Evolutionary conservation across 2,329 filamentous ascomycete species (phyloP).

Genomic region (Eutypa lata): DNA sequence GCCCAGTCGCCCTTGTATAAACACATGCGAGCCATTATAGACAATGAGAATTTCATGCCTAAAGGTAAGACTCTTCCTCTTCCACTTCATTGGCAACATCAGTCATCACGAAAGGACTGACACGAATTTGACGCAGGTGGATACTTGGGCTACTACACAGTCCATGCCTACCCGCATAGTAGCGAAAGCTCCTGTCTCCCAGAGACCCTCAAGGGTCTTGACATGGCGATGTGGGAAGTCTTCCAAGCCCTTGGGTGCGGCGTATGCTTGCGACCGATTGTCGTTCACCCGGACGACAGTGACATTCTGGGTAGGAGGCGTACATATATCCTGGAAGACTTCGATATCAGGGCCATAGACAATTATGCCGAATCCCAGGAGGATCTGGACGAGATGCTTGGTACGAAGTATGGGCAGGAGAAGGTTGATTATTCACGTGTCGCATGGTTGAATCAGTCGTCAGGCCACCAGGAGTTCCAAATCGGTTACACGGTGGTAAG

Average conservation of each 20-base stretch:
- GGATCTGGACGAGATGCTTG: neutral
- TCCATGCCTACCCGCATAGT: neutral
- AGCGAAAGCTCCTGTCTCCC: neutral
- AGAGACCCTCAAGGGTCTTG: constrained; percentile 4
- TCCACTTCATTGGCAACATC: too few relatives aligned
- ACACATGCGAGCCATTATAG: neutral
- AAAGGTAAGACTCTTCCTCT: neutral
- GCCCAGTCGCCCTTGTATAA: constrained; percentile 3
- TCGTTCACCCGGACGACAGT: neutral
- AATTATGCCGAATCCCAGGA: neutral
- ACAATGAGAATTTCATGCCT: neutral
- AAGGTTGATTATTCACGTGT: neutral
- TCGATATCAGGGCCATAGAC: neutral
- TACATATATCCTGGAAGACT: neutral
- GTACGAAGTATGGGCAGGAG: neutral
- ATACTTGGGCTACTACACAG: neutral
- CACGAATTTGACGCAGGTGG: neutral
- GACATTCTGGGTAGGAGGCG: neutral
- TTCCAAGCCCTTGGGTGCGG: constrained; percentile 1
- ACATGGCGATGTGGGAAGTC: constrained; percentile 6
- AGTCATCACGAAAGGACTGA: too few relatives aligned
- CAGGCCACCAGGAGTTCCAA: neutral
- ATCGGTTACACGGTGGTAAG: neutral
- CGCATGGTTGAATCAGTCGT: neutral
- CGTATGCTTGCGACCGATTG: neutral